phyloP scores from a whole-genome alignment of 352 stramenopile genomes.

The Phytophthora hibernalis region DNA sequence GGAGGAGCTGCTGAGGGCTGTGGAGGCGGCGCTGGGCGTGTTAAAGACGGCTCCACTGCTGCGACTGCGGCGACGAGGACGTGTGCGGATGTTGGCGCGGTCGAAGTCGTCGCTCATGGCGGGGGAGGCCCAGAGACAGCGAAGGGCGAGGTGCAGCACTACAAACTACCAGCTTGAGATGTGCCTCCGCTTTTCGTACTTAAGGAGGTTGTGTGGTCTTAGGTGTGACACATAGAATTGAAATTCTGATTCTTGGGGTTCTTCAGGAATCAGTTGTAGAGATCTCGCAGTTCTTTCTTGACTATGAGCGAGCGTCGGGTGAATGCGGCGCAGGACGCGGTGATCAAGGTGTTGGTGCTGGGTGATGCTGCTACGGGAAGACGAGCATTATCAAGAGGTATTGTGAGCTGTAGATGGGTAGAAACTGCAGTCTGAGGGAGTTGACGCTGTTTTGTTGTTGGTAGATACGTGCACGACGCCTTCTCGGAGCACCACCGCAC shows the following conservation, averaged over 20 bases:
- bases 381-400: slow-evolving; percentile 94
- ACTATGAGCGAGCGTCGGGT: slow-evolving; percentile 73
- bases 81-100: slow-evolving; percentile 21
- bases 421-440: slow-evolving; percentile 19
- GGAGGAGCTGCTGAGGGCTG: slow-evolving; percentile 40
- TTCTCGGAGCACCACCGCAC: slow-evolving; percentile 94
- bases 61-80: slow-evolving; percentile 49
- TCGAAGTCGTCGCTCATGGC: slow-evolving; percentile 39
- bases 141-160: slow-evolving; percentile 1
- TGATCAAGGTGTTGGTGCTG: slow-evolving; percentile 94
- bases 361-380: slow-evolving; percentile 92
- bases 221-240: neutral
- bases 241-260: slow-evolving; percentile 8
- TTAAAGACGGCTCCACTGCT: slow-evolving; percentile 93
- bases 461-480: slow-evolving; percentile 89
- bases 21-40: slow-evolving; percentile 59
- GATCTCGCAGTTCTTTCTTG: slow-evolving; percentile 4
- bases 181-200: slow-evolving; percentile 19
- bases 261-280: slow-evolving; percentile 11
- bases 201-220: neutral
- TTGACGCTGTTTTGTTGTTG: neutral
- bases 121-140: neutral
- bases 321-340: slow-evolving; percentile 83
- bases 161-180: slow-evolving; percentile 12
- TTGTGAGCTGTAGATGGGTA: too few species aligned